Evolutionary conservation across 2,329 filamentous ascomycete species (phyloP).

Genomic region (Tolypocladium cylindrosporum): DNA sequence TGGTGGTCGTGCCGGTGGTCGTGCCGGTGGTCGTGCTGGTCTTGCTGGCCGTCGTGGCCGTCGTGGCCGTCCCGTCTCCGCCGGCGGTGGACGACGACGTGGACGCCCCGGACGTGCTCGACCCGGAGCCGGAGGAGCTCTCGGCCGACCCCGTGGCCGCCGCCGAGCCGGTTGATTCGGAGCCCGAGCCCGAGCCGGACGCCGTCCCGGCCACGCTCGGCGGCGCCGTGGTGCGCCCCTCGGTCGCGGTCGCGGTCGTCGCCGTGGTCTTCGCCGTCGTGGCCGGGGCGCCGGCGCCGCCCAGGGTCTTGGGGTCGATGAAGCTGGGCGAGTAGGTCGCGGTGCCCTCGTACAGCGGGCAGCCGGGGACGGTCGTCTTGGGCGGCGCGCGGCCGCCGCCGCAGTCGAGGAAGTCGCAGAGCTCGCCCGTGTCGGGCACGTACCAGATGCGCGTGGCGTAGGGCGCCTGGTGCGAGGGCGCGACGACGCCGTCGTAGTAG

Average conservation of each 20-base stretch:
- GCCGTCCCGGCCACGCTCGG: not conserved
- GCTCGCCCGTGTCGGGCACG: conserved; percentile 52
- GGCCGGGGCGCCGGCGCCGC: conserved; percentile 1
- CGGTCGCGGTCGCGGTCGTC: not conserved
- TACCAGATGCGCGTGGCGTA: conserved; percentile 46
- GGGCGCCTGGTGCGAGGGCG: conserved; percentile 15
- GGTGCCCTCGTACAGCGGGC: conserved; percentile 43
- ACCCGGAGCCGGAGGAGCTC: not conserved
- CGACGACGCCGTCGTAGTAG: conserved; percentile 22
- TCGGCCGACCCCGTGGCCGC: not conserved
- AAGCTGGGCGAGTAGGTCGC: conserved; percentile 42
- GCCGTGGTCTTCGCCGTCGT: not conserved
- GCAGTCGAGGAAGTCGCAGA: conserved; percentile 56
- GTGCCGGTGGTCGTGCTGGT: conserved; percentile 30
- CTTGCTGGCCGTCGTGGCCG: not conserved
- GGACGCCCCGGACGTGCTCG: not conserved
- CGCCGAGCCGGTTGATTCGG: not conserved
- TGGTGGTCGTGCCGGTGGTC: conserved; percentile 31
- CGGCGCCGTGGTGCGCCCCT: not conserved
- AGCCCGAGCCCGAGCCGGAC: not conserved
- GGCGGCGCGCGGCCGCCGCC: conserved; percentile 56
- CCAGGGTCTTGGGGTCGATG: conserved; percentile 25
- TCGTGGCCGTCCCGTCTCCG: not conserved
- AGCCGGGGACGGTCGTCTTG: conserved; percentile 54
- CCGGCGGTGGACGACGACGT: not conserved